Evolutionary conservation across 2,329 filamentous ascomycete genomes (phyloP).

Genomic region (Fusarium sp.): DNA sequence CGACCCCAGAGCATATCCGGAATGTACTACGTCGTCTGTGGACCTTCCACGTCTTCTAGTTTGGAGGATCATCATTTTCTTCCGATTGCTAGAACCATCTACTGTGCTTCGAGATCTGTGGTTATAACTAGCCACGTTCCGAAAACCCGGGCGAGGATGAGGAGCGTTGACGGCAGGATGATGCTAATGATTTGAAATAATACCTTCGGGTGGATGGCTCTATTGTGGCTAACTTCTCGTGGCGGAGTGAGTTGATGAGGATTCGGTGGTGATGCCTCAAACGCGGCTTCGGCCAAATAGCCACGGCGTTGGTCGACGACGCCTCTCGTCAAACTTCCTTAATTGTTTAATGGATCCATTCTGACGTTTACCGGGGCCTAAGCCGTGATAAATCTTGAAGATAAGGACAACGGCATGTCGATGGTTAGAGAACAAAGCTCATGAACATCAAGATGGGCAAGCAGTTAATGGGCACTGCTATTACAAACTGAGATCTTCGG

Average conservation of each 20-base stretch:
- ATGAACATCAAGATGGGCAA: too few relatives aligned
- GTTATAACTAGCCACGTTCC: neutral
- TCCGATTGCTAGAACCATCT: neutral
- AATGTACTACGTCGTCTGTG: neutral
- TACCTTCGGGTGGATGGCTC: fast-evolving
- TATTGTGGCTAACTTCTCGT: neutral
- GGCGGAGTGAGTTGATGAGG: neutral
- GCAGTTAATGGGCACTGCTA: too few relatives aligned
- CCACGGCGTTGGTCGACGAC: neutral
- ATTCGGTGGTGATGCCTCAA: neutral
- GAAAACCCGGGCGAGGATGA: neutral
- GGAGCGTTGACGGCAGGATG: neutral
- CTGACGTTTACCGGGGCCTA: neutral
- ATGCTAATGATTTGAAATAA: neutral
- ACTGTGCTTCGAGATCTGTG: neutral
- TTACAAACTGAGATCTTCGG: too few relatives aligned
- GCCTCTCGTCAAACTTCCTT: neutral
- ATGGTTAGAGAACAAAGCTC: too few relatives aligned
- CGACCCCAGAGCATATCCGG: slow-evolving; percentile 29
- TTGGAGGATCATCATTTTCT: fast-evolving
- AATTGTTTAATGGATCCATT: neutral
- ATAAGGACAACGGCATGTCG: too few relatives aligned
- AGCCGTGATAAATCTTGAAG: neutral
- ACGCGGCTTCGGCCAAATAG: neutral
- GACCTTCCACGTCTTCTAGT: slow-evolving; percentile 3